Base-by-base conservation (phyloP, 192 early-diverging fungal genomes). In the Diversispora epigaea region DNA sequence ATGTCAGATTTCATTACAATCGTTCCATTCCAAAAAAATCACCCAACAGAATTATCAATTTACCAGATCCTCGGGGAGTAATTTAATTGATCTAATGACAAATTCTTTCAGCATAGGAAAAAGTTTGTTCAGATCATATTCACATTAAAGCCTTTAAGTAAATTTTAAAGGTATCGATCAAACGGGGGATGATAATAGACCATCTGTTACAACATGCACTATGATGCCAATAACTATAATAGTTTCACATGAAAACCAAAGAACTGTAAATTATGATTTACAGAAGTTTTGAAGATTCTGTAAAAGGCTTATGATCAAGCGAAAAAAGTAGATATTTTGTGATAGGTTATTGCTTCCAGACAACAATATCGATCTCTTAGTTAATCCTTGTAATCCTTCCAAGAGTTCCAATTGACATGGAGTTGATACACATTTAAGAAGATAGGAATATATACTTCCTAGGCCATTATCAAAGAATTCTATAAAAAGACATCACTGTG, bases 371-470 rank as follows among this genome's bases (percentile, higher is more conserved):
- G 78, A 47, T 76, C 78, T 63, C 6, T 55, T 62, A 14, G 68
- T 83, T 76, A 95, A 95, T 66, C 93, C 94, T 6, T 92, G 86
- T 79, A 94, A 92, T 52, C 90, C 93, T 0, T 80, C 80, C 32
- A 80, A 84, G 47, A 83, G 85, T 39, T 80, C 84, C 6, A 84
- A 84, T 39, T 84, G 84, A 67, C 89, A 88, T 10, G 47, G 47
- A 56, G 22, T 54, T n/a, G 47, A 43, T 3, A 89, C 87, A 56
- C 87, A 94, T 70, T 79, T 92, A 39, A 77, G 89, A 64, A 91
- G 93, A 10, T 99, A 96, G 97, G 87, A 94, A n/a, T 91, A 94
- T 73, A 90, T 94, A 1, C 92, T 94, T 71, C 92, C 82, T 9
- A 63, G 73, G 54, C 75, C 60, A 3, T 15, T 58, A 44, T 62